These are phyloP conservation scores for Trametes pubescens DNA, from an alignment of 1,284 basidiomycete genomes.

Conservation along the genomic window DNA sequence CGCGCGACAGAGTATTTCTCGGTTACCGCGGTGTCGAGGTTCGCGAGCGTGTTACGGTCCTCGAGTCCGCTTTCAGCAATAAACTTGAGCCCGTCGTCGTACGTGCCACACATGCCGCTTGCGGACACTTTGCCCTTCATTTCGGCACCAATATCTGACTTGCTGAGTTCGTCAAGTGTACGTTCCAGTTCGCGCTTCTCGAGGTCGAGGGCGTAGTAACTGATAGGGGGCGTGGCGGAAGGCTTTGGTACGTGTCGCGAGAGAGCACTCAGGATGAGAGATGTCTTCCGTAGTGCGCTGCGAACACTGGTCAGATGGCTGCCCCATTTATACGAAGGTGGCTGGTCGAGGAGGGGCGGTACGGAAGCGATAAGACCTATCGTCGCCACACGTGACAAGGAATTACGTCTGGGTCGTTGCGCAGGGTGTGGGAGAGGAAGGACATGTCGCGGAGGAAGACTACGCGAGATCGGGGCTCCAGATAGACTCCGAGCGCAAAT, in stretches of 20 bases:
- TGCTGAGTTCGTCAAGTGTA: conserved; percentile 75
- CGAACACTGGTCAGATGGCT: conserved; percentile 9
- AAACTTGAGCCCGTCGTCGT: conserved; percentile 82
- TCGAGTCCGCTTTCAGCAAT: conserved; percentile 66
- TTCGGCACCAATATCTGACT: conserved; percentile 68
- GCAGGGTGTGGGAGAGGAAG: conserved; percentile 11
- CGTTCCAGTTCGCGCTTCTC: conserved; percentile 88
- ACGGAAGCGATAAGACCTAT: conserved; percentile 21
- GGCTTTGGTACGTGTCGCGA: conserved; percentile 56
- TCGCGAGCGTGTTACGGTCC: conserved; percentile 32
- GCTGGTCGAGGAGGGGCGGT: background rate
- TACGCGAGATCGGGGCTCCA: conserved; percentile 18
- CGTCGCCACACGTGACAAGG: conserved; percentile 19
- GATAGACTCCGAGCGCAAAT: conserved; percentile 20
- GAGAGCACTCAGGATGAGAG: conserved; percentile 83
- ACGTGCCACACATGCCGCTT: conserved; percentile 90
- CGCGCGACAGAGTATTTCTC: conserved; percentile 34
- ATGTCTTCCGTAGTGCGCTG: conserved; percentile 91
- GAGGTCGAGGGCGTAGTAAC: conserved; percentile 95
- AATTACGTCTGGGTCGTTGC: conserved; percentile 4
- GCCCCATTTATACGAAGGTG: conserved; percentile 13
- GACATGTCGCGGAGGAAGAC: conserved; percentile 13
- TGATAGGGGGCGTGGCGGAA: conserved; percentile 60
- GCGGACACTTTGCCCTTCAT: conserved; percentile 77
- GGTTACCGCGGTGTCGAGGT: conserved; percentile 25